Evolutionary conservation across 1,139 yeast species (phyloP), one percentile per base, ranked within the genome.

Genomic region (Diutina sp.): DNA sequence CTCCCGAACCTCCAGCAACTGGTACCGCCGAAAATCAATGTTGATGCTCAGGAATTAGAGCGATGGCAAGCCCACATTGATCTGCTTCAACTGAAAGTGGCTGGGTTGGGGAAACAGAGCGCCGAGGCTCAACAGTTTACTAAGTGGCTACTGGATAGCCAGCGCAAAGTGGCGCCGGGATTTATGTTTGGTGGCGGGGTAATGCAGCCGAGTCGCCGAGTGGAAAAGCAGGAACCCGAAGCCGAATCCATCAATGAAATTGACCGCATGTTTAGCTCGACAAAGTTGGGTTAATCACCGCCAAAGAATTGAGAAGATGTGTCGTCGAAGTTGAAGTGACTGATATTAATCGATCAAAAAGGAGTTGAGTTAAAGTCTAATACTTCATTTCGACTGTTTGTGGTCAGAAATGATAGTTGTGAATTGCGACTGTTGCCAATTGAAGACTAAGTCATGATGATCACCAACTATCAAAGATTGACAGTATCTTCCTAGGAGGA

Each of bases 171-270:
- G 11, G 53, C 53, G 5, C 53, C 53, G 18, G 53, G 53, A 11
- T 50, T 50, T 32, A 21, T n/a, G n/a, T 50, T 50, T 50, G 53
- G 53, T n/a, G 53, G 53, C 9, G 53, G 53, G 6, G 44, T 50
- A 4, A 50, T 50, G 53, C 35, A 50, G 16, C 53, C 53, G 8
- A 44, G 11, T 6, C 46, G 25, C n/a, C 46, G 46, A 35, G n/a
- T 12, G 14, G 41, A 35, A 35, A 35, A 35, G 41, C 41, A 11
- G 41, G 41, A 35, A 12, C 14, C 14, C 6, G 41, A 35, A 1
- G 6, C 41, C 14, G 41, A 35, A 11, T 4, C n/a, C n/a, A n/a
- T 35, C 14, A 35, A 35, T n/a, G 41, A 35, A 12, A 12, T 35
- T 2, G 41, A 35, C 14, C 41, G 41, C 6, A n/a, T n/a, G n/a